Conservation (phyloP, 2,329 filamentous ascomycete genomes). For the Epichloe gansuensis region DNA sequence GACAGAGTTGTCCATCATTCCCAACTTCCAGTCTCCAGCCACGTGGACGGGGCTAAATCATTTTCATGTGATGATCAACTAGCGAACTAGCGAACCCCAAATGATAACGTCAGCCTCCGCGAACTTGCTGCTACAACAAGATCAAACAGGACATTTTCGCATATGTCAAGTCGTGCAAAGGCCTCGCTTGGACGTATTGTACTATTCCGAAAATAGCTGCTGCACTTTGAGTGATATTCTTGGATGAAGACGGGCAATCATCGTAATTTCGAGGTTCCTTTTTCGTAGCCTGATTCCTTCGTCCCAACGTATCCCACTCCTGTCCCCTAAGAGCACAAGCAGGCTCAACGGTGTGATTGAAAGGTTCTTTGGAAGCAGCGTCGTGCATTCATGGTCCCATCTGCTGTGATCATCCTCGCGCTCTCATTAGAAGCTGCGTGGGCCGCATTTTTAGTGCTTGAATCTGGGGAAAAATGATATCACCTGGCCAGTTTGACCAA, state of each 20-base stretch:
- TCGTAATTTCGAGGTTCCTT: too few relatives aligned
- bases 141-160: not conserved
- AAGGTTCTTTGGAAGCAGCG: not conserved
- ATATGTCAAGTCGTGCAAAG: not conserved
- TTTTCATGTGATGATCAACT: not conserved
- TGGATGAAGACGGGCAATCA: not conserved
- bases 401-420: not conserved
- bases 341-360: too few relatives aligned
- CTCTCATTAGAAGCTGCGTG: not conserved
- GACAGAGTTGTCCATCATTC: not conserved
- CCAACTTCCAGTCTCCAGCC: not conserved
- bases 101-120: not conserved
- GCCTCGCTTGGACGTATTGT: not conserved
- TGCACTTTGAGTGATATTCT: not conserved
- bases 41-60: slow-evolving; percentile 2
- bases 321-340: too few relatives aligned
- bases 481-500: not conserved
- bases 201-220: not conserved
- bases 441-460: too few relatives aligned
- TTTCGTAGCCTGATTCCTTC: not conserved
- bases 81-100: not conserved
- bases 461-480: not conserved
- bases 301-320: not conserved
- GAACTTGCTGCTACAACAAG: not conserved
- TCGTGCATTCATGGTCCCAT: not conserved